A percentile compares a stretch with the other conserved stretches of the same genome.
These are phyloP conservation scores for Daldinia grandis DNA, from an alignment of 495 filamentous ascomycete genomes.

Conservation along the genomic window DNA sequence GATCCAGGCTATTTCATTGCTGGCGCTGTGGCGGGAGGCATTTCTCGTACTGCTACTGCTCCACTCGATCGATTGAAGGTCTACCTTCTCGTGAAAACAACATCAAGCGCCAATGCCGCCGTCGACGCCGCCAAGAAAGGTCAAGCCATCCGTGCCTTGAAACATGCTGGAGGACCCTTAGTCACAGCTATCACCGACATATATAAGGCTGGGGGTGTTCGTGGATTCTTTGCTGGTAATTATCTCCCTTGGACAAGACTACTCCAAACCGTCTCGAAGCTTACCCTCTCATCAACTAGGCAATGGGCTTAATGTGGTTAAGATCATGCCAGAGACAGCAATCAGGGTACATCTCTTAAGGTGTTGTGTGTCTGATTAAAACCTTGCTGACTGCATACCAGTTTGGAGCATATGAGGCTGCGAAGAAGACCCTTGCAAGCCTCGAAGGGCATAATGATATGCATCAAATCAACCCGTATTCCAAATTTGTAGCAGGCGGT, in stretches of 20 bases:
- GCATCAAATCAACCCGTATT: conserved; percentile 76
- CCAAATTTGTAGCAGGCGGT: conserved; percentile 91
- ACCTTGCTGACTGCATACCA: conserved; percentile 42
- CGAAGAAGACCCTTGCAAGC: conserved; percentile 85
- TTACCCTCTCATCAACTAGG: conserved; percentile 60
- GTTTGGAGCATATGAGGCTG: conserved; percentile 95
- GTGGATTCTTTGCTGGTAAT: conserved; percentile 93
- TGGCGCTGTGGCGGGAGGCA: conserved; percentile 88
- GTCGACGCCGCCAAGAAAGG: conserved; percentile 75
- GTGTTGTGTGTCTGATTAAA: not conserved
- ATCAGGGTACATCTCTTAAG: conserved; percentile 64
- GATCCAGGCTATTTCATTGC: conserved; percentile 96
- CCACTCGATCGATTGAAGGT: conserved; percentile 97
- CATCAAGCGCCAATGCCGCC: conserved; percentile 62
- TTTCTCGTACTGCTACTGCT: conserved; percentile 92
- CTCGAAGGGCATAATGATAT: conserved; percentile 90
- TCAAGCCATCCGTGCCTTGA: conserved; percentile 70
- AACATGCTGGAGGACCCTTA: conserved; percentile 72
- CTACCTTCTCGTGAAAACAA: conserved; percentile 93
- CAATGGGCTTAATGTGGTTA: conserved; percentile 95
- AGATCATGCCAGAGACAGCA: conserved; percentile 97
- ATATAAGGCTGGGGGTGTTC: conserved; percentile 87
- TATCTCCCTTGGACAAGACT: conserved; percentile 10
- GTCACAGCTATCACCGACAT: conserved; percentile 74
- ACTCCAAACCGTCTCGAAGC: conserved; percentile 5